Conservation (phyloP, 495 filamentous ascomycete genomes). For the Lepraria neglecta region DNA sequence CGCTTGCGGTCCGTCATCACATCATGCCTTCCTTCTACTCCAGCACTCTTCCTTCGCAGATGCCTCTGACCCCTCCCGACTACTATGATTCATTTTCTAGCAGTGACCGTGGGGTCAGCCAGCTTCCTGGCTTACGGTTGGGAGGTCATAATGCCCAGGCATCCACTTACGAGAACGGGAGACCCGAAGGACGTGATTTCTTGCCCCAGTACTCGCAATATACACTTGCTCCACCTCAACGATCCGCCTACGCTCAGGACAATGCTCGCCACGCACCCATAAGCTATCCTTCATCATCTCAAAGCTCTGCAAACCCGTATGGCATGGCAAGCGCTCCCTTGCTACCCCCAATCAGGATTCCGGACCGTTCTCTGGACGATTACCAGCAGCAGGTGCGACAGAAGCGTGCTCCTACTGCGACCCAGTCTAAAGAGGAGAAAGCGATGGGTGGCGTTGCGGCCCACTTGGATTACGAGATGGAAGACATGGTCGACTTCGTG, state of each 20-base stretch:
- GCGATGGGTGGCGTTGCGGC: slow-evolving; percentile 83
- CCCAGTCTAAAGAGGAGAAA: slow-evolving; percentile 46
- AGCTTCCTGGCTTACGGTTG: slow-evolving; percentile 11
- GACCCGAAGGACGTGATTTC: slow-evolving; percentile 11
- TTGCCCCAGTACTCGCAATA: slow-evolving; percentile 17
- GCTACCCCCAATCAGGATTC: slow-evolving; percentile 23
- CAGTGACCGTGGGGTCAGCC: slow-evolving; percentile 3
- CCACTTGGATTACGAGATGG: slow-evolving; percentile 97
- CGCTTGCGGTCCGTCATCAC: slow-evolving; percentile 1
- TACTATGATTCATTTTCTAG: slow-evolving; percentile 20
- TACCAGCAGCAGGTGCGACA: slow-evolving; percentile 14
- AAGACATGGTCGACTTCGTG: slow-evolving; percentile 96
- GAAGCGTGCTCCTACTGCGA: slow-evolving; percentile 16
- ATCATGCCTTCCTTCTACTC: slow-evolving; percentile 27
- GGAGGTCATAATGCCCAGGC: background rate
- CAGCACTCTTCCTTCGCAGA: slow-evolving; percentile 15
- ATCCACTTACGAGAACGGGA: background rate
- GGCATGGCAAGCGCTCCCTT: slow-evolving; percentile 13
- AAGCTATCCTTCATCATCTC: slow-evolving; percentile 1
- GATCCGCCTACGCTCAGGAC: slow-evolving; percentile 13
- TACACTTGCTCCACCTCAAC: slow-evolving; percentile 12
- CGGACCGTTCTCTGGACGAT: slow-evolving; percentile 14
- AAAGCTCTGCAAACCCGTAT: slow-evolving; percentile 5
- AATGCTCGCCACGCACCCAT: slow-evolving; percentile 10
- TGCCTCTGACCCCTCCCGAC: slow-evolving; percentile 27